Conservation (phyloP, 31 red algal species). For the Asparagopsis taxiformis region DNA sequence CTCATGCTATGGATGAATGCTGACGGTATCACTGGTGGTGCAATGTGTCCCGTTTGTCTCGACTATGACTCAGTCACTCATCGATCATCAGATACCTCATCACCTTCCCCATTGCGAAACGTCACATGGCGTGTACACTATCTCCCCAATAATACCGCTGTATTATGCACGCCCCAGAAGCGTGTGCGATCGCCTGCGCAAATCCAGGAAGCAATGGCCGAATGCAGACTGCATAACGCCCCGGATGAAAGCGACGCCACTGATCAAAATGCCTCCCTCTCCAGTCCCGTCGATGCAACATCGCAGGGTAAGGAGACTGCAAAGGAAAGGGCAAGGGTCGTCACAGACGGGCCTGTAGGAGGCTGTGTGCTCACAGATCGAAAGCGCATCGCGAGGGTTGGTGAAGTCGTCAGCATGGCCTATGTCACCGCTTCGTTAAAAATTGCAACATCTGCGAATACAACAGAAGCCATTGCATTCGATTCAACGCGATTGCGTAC, state of each 20-base stretch:
- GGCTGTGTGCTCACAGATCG: constrained; percentile 27
- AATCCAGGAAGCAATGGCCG: constrained; percentile 12
- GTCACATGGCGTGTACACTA: constrained; percentile 68
- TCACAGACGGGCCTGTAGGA: constrained; percentile 39
- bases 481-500: constrained; percentile 36
- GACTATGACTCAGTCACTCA: neutral
- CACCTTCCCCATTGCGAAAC: neutral
- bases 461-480: neutral
- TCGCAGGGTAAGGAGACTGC: no score
- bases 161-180: constrained; percentile 45
- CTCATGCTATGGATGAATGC: constrained; percentile 84
- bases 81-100: constrained; percentile 3
- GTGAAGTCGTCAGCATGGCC: constrained; percentile 29
- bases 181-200: constrained; percentile 23
- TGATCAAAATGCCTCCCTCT: no score
- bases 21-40: constrained; percentile 69
- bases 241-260: no score
- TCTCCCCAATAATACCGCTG: constrained; percentile 12
- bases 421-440: constrained; percentile 43
- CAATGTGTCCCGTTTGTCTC: constrained; percentile 71
- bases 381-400: constrained; percentile 22
- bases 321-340: no score
- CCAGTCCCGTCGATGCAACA: no score
- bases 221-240: no score
- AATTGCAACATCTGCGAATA: constrained; percentile 4